Conservation (phyloP, 192 early-diverging fungal species). For the Coemansia reversa region DNA sequence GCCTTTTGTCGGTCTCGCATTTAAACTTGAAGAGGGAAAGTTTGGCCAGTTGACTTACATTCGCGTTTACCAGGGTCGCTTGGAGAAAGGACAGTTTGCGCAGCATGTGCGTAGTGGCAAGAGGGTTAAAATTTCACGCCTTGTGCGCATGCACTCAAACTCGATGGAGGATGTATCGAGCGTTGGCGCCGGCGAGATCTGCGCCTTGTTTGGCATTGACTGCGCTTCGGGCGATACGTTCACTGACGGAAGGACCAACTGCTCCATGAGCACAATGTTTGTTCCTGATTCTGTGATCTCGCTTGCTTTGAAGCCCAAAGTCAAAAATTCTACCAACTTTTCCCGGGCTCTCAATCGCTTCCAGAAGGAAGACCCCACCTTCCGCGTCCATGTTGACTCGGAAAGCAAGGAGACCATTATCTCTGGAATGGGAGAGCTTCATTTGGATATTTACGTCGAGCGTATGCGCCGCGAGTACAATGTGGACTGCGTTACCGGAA, state of each 20-base stretch:
- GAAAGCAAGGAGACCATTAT: conserved; percentile 89
- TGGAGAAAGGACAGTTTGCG: conserved; percentile 85
- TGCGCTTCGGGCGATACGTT: conserved; percentile 97
- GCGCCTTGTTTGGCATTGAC: conserved; percentile 97
- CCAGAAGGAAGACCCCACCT: conserved; percentile 83
- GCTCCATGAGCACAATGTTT: conserved; percentile 96
- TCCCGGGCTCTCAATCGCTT: conserved; percentile 73
- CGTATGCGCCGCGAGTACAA: conserved; percentile 98
- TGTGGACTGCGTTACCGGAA: conserved; percentile 92
- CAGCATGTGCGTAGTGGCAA: conserved; percentile 88
- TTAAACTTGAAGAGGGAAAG: conserved; percentile 90
- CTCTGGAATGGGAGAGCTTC: conserved; percentile 86
- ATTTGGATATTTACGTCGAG: conserved; percentile 93
- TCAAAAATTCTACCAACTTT: conserved; percentile 76
- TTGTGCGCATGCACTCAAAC: conserved; percentile 98
- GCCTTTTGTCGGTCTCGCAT: conserved; percentile 83
- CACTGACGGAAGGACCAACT: conserved; percentile 78
- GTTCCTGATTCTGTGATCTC: conserved; percentile 98
- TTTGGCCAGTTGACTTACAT: conserved; percentile 98
- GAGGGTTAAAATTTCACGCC: conserved; percentile 90
- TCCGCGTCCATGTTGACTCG: conserved; percentile 75
- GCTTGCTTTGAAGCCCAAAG: conserved; percentile 86
- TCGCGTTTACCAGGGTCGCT: conserved; percentile 91
- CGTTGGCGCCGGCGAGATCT: conserved; percentile 94
- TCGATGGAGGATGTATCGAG: conserved; percentile 97